These are phyloP conservation scores for Malassezia nana DNA, from an alignment of 1,284 basidiomycete genomes.

Conservation along the genomic window DNA sequence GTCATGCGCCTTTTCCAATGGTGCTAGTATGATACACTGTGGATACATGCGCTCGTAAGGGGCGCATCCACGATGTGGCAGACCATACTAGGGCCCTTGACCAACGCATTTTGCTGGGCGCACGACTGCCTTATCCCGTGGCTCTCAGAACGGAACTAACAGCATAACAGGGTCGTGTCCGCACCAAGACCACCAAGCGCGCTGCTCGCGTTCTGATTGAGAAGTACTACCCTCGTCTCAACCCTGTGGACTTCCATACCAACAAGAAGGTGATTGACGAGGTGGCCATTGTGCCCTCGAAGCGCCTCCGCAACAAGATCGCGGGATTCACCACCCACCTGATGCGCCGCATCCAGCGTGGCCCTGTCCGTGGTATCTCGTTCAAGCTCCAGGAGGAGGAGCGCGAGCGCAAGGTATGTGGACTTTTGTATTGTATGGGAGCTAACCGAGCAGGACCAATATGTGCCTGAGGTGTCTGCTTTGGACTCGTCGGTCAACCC, in stretches of 20 bases:
- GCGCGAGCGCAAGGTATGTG: slow-evolving; percentile 77
- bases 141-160: slow-evolving; percentile 8
- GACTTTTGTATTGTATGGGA: neutral
- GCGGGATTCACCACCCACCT: slow-evolving; percentile 99
- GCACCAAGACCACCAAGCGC: slow-evolving; percentile 99
- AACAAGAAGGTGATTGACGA: slow-evolving; percentile 98
- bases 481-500: slow-evolving; percentile 44
- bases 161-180: slow-evolving; percentile 76
- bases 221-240: slow-evolving; percentile 67
- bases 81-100: neutral
- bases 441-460: slow-evolving; percentile 34
- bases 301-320: slow-evolving; percentile 99
- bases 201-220: slow-evolving; percentile 98
- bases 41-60: neutral
- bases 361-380: slow-evolving; percentile 98
- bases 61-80: neutral
- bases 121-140: neutral
- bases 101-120: neutral
- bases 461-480: slow-evolving; percentile 48
- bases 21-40: neutral
- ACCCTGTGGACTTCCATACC: slow-evolving; percentile 55
- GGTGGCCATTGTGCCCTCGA: slow-evolving; percentile 89
- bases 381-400: slow-evolving; percentile 99
- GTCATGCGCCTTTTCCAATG: neutral
- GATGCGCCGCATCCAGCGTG: slow-evolving; percentile 99